Base-by-base conservation (phyloP, 345 rosid genomes). In the Bruguiera gymnorhiza region DNA sequence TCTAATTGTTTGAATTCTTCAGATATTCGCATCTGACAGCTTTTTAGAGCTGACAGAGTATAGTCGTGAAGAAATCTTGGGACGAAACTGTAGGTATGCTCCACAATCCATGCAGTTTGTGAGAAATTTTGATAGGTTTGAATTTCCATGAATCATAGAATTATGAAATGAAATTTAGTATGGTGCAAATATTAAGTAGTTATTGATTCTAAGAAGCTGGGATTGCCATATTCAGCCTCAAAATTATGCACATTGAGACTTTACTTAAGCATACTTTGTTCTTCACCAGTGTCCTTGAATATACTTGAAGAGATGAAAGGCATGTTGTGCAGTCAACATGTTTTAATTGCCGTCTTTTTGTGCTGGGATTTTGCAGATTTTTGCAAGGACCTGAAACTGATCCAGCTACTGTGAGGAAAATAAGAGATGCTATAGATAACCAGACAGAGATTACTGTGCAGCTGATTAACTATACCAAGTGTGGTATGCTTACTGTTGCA, bases 301-400 rank as follows among this genome's bases (percentile, higher is more conserved):
- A 4, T 43, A 43, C 50, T 43, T 11, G 19, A 63, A 21, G n/a
- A 23, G 52, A 53, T 34, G 37, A 43, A 34, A 37, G 21, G 20
- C 18, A 27, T 51, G 9, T 60, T 59, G 1, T 53, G 34, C 26
- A 52, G 26, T 31, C 10, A 60, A 60, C 50, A 36, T 11, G 32
- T 26, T 53, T 16, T 65, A 24, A 51, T 61, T 64, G 30, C 8
- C 6, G 19, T 39, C 67, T 62, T 53, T 71, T 60, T 16, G 65
- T 60, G 31, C 24, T 32, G 51, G 34, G 60, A 56, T 37, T 43
- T 50, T 66, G 18, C 61, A 91, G 98, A 86, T 94, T 94, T 75
- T 86, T 94, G 32, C 98, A 94, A 82, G 98, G 98, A 43, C 96
- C 98, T 59, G 98, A 94, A 84, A 94, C 98, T 70, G 95, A 94